phyloP scores from a whole-genome alignment of 2,329 filamentous ascomycete genomes.

The Trichoderma atroviride region DNA sequence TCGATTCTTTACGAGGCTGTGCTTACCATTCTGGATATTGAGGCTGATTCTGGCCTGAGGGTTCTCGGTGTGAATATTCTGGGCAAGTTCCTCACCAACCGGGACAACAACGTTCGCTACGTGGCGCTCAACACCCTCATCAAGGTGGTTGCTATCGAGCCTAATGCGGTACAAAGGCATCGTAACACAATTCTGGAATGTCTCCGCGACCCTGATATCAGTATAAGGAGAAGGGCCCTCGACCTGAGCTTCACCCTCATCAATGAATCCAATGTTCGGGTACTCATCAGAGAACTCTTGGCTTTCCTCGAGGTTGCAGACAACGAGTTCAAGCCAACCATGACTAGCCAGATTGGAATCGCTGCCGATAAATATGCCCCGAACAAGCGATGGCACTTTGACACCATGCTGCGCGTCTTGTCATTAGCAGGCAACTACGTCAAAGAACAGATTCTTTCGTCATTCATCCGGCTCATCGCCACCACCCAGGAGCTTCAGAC shows the following conservation, averaged over 20 bases:
- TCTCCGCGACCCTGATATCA: slow-evolving; percentile 94
- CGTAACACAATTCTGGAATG: slow-evolving; percentile 97
- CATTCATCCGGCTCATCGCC: slow-evolving; percentile 92
- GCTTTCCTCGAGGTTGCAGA: slow-evolving; percentile 97
- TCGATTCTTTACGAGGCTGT: slow-evolving; percentile 98
- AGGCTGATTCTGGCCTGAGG: slow-evolving; percentile 91
- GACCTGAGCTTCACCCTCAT: slow-evolving; percentile 98
- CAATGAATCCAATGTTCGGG: slow-evolving; percentile 93
- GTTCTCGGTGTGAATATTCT: slow-evolving; percentile 98
- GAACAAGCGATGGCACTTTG: slow-evolving; percentile 97
- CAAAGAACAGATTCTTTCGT: slow-evolving; percentile 96
- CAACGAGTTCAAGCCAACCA: slow-evolving; percentile 97
- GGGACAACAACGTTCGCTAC: slow-evolving; percentile 99
- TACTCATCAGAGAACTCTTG: slow-evolving; percentile 88
- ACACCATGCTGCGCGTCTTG: slow-evolving; percentile 93
- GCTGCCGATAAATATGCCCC: slow-evolving; percentile 94
- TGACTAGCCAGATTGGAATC: slow-evolving; percentile 98
- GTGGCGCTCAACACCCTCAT: slow-evolving; percentile 96
- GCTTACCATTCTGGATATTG: slow-evolving; percentile 94
- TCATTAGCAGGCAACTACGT: slow-evolving; percentile 95
- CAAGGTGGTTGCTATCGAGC: slow-evolving; percentile 97
- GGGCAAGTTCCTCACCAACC: slow-evolving; percentile 96
- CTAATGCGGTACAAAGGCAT: slow-evolving; percentile 95
- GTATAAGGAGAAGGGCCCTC: slow-evolving; percentile 90
- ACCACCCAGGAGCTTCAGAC: slow-evolving; percentile 94